Evolutionary conservation across 768 basidiomycete genomes (phyloP), one percentile per base, ranked within the genome.

Genomic region (Tylopilus sp.): DNA sequence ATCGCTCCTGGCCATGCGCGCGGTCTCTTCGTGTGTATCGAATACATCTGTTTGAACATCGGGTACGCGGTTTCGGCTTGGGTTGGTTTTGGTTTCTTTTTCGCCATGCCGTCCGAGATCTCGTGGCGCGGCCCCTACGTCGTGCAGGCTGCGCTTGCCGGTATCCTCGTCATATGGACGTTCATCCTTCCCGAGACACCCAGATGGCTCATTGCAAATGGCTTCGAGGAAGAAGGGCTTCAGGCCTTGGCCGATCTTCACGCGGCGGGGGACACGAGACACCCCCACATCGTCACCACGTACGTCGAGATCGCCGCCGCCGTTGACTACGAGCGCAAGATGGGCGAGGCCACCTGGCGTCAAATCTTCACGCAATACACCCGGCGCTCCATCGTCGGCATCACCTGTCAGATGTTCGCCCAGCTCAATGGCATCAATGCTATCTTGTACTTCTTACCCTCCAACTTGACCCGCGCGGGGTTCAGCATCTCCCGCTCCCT

Each of bases 111-210:
- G 15, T 72, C 67, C 4, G 75, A 77, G 59, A 73, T 75, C 50
- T 74, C 78, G 12, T 83, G 82, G 80, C 69, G 78, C 40, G 79
- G 81, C 36, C 78, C 80, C 1, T 81, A 79, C 60, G 70, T 76
- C 53, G 66, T 82, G 8, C 80, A 83, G 62, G 75, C 75, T 22
- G 74, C 70, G 38, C 73, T 81, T 18, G 78, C 79, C 1, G 48
- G 69, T 15, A 56, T 83, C 33, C 72, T 83, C 18, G 64, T 76
- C 41, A 52, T 65, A 28, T 76, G 76, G 71, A 77, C 79, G 17
- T 72, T 77, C 59, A 65, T 73, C 57, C 71, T 80, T 35, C 79
- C 77, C 2, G 76, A 80, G 52, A 78, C 78, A 0, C 79, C 79
- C 1, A 70, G 81, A 21, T 82, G 78, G 76, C 72, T 82, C 35